Percentiles rank a stretch among this genome's conserved stretches.
Evolutionary conservation across 371 early-diverging fungal species (phyloP).

Genomic region (Paraphysoderma sedebokerense): DNA sequence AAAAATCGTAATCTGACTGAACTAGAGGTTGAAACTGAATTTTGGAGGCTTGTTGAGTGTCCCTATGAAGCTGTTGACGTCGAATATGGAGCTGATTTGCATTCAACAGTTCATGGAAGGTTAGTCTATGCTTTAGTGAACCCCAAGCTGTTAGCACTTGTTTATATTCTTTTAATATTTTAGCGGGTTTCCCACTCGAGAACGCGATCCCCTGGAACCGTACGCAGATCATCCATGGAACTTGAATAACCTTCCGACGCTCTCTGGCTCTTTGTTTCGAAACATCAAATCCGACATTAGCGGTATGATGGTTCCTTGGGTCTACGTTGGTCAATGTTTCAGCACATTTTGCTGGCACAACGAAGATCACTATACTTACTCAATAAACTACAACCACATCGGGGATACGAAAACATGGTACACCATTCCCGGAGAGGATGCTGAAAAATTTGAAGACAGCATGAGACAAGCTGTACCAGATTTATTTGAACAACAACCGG

Average conservation of each 20-base stretch:
- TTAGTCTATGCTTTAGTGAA: constrained; percentile 13
- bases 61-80: constrained; percentile 78
- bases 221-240: constrained; percentile 66
- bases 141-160: constrained; percentile 1
- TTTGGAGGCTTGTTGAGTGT: constrained; percentile 79
- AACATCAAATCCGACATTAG: constrained; percentile 74
- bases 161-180: not conserved
- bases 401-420: constrained; percentile 97
- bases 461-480: constrained; percentile 71
- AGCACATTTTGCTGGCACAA: constrained; percentile 96
- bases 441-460: constrained; percentile 61
- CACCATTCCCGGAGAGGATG: constrained; percentile 73
- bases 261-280: constrained; percentile 63
- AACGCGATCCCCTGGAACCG: constrained; percentile 30
- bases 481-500: constrained; percentile 76
- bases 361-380: constrained; percentile 91
- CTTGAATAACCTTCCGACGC: constrained; percentile 65
- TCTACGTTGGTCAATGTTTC: constrained; percentile 91
- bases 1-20: constrained; percentile 35
- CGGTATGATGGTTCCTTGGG: constrained; percentile 94
- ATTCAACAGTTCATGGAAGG: constrained; percentile 79
- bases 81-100: constrained; percentile 91
- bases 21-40: constrained; percentile 75
- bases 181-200: constrained; percentile 54
- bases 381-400: constrained; percentile 87